phyloP scores from a whole-genome alignment of 2,329 filamentous ascomycete species.

The Neopestalotiopsis rosae region DNA sequence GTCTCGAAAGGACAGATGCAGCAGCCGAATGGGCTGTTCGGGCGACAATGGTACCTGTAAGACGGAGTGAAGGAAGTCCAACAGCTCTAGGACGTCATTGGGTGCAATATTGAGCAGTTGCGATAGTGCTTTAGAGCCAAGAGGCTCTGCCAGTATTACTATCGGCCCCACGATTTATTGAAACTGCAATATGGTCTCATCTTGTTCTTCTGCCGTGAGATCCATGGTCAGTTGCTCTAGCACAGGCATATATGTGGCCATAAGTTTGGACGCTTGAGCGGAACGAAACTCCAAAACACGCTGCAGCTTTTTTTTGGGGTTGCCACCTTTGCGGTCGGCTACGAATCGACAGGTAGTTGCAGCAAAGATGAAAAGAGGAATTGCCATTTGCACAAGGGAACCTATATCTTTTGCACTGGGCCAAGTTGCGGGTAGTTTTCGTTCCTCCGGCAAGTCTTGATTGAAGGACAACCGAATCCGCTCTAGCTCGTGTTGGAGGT shows the following conservation, averaged over 20 bases:
- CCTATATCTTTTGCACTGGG: neutral
- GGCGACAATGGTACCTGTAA: neutral
- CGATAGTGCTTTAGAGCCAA: neutral
- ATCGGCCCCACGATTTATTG: conserved; percentile 1
- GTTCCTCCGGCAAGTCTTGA: conserved; percentile 17
- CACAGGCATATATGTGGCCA: conserved; percentile 6
- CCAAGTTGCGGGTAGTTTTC: conserved; percentile 17
- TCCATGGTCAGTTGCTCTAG: neutral
- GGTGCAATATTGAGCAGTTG: neutral
- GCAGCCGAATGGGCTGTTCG: conserved; percentile 1
- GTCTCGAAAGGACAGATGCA: conserved; percentile 8
- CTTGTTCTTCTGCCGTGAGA: neutral
- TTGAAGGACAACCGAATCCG: conserved; percentile 32
- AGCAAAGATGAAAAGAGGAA: conserved; percentile 42
- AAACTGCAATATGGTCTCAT: neutral
- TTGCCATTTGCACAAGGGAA: conserved; percentile 28
- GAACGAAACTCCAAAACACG: neutral
- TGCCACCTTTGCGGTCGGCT: conserved; percentile 19
- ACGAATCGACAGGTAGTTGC: conserved; percentile 38
- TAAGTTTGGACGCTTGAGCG: neutral
- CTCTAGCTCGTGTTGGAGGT: conserved; percentile 33
- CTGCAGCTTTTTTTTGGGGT: neutral
- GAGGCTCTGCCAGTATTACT: conserved; percentile 1
- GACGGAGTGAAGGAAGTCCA: conserved; percentile 14
- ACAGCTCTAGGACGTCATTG: neutral